phyloP scores from a whole-genome alignment of 1,284 basidiomycete species.

The Apiotrichum montevideense region DNA sequence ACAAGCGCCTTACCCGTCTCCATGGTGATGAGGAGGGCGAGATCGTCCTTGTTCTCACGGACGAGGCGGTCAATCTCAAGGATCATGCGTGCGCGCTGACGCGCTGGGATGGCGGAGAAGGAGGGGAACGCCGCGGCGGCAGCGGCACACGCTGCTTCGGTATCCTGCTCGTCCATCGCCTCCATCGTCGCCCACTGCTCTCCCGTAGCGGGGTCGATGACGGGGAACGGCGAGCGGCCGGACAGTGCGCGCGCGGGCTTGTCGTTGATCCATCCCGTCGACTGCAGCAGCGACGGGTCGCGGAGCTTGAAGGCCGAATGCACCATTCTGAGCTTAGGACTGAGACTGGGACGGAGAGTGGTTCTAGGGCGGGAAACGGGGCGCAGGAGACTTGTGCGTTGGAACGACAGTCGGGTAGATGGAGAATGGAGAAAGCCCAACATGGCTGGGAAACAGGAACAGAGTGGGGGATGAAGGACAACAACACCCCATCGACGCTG shows the following conservation, averaged over 20 bases:
- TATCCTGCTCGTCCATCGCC: constrained; percentile 15
- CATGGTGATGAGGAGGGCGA: constrained; percentile 18
- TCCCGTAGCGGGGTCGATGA: constrained; percentile 16
- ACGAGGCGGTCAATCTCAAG: constrained; percentile 17
- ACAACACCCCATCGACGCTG: too few relatives aligned
- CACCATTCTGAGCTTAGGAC: constrained; percentile 4
- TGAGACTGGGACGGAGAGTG: too few relatives aligned
- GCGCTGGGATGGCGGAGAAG: constrained; percentile 7
- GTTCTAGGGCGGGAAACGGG: too few relatives aligned
- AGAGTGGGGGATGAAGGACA: too few relatives aligned
- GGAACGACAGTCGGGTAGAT: too few relatives aligned
- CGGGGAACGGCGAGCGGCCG: constrained; percentile 10
- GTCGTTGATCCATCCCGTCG: constrained; percentile 19
- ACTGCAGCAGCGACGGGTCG: constrained; percentile 13
- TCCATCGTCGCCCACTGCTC: constrained; percentile 12
- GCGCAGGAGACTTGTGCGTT: too few relatives aligned
- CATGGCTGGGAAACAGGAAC: too few relatives aligned
- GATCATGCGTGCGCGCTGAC: constrained; percentile 19
- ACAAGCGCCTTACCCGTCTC: constrained; percentile 82
- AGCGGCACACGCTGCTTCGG: constrained; percentile 17
- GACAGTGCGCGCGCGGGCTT: not conserved
- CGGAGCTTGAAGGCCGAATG: constrained; percentile 16
- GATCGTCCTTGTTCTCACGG: constrained; percentile 22
- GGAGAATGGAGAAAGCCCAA: too few relatives aligned
- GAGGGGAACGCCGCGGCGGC: constrained; percentile 17